A percentile compares a stretch with the other conserved stretches of the same genome.
phyloP scores from a whole-genome alignment of 139 green algal species.

The Volvox reticuliferus region DNA sequence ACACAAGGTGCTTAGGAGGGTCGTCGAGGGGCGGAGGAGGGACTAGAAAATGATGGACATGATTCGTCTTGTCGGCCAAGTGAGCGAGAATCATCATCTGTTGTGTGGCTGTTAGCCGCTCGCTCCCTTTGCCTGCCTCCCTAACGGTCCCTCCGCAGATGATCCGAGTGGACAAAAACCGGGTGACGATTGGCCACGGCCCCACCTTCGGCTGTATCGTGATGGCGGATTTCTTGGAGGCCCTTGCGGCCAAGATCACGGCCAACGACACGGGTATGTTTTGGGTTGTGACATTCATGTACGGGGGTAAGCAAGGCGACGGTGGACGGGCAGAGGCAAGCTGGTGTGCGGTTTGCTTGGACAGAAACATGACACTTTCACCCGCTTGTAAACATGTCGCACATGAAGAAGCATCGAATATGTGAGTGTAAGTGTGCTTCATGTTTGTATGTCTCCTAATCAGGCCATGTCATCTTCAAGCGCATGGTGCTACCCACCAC shows the following conservation, averaged over 20 bases:
- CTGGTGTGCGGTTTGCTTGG: neutral
- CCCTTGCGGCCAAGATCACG: constrained; percentile 56
- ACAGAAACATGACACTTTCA: neutral
- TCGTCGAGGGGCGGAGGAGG: too few species aligned
- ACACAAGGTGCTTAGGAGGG: too few species aligned
- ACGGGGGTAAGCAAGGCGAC: neutral
- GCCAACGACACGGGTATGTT: constrained; percentile 47
- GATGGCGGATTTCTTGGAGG: constrained; percentile 61
- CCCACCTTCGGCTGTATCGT: constrained; percentile 80
- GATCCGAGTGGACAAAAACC: constrained; percentile 49
- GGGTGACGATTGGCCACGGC: constrained; percentile 70
- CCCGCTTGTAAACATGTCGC: too few species aligned
- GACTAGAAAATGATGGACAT: too few species aligned
- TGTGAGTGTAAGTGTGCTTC: too few species aligned
- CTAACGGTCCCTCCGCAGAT: constrained; percentile 2
- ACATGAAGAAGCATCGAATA: too few species aligned
- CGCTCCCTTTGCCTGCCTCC: neutral
- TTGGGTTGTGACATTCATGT: too few species aligned
- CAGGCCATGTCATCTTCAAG: neutral
- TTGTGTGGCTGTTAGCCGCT: too few species aligned
- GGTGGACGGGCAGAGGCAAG: neutral
- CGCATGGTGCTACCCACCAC: constrained; percentile 69
- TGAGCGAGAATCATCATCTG: too few species aligned
- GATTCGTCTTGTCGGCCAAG: too few species aligned
- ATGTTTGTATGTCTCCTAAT: too few species aligned